A percentile compares a stretch with the other conserved stretches of the same genome.
phyloP scores from a whole-genome alignment of 2,329 filamentous ascomycete genomes.

The Pseudohalonectria lignicola region DNA sequence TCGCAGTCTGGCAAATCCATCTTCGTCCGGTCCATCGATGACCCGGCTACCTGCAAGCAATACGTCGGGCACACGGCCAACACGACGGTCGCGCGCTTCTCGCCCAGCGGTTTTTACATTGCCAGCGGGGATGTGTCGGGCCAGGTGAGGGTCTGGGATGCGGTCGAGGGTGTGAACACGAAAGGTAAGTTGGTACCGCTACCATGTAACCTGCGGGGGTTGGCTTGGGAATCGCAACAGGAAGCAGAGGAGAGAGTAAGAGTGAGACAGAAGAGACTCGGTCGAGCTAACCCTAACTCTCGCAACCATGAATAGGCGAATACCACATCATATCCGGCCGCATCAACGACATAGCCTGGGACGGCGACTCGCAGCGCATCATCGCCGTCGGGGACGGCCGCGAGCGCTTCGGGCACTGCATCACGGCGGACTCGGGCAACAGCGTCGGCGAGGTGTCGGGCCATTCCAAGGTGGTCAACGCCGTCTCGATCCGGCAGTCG shows the following conservation, averaged over 20 bases:
- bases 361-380: constrained; percentile 90
- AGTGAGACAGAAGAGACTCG: too few species aligned
- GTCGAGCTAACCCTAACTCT: too few species aligned
- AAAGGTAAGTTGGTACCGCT: too few species aligned
- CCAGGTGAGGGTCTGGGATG: constrained; percentile 84
- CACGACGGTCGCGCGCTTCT: constrained; percentile 88
- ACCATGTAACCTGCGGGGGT: too few species aligned
- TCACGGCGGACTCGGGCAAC: constrained; percentile 93
- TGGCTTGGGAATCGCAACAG: too few species aligned
- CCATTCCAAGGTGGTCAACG: constrained; percentile 84
- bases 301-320: constrained; percentile 62
- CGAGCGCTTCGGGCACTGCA: constrained; percentile 86
- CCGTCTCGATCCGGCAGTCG: constrained; percentile 80
- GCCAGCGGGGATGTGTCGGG: constrained; percentile 84
- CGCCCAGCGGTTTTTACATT: constrained; percentile 89
- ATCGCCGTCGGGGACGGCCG: constrained; percentile 94
- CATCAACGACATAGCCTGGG: constrained; percentile 96
- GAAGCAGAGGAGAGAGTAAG: too few species aligned
- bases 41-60: constrained; percentile 73
- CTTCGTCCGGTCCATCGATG: constrained; percentile 89
- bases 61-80: constrained; percentile 84
- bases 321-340: constrained; percentile 90
- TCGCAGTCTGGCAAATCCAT: constrained; percentile 84
- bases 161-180: constrained; percentile 70
- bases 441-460: constrained; percentile 89